phyloP scores from a whole-genome alignment of 2,329 filamentous ascomycete genomes.

The Beauveria rudraprayagi region DNA sequence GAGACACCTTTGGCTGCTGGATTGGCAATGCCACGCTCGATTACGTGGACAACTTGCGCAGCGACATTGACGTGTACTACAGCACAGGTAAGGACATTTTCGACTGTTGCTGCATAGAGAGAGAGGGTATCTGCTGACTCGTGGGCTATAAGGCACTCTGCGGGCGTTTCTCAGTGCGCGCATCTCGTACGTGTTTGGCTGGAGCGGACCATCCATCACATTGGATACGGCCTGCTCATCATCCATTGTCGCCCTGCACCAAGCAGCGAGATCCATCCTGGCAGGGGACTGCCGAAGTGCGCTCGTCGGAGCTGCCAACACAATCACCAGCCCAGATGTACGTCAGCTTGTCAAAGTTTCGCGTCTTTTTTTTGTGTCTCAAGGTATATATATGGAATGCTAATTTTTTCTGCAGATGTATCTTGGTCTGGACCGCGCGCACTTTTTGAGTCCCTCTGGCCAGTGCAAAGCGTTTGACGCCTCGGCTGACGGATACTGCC shows the following conservation, averaged over 20 bases:
- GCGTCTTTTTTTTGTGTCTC: too few relatives aligned
- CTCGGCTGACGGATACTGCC: constrained; percentile 38
- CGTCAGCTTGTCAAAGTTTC: background rate
- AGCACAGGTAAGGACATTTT: constrained; percentile 3
- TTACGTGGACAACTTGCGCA: constrained; percentile 18
- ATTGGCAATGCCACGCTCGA: constrained; percentile 18
- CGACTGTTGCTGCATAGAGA: constrained; percentile 1
- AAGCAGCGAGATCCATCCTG: constrained; percentile 22
- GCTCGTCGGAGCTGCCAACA: constrained; percentile 31
- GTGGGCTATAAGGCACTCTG: constrained; percentile 18
- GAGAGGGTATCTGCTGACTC: too few relatives aligned
- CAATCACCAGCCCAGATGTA: constrained; percentile 20
- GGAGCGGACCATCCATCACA: constrained; percentile 25
- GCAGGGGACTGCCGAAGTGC: constrained; percentile 24
- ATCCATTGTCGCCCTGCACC: constrained; percentile 26
- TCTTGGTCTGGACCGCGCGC: constrained; percentile 11
- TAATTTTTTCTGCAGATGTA: background rate
- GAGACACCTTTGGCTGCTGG: constrained; percentile 19
- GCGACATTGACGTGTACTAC: background rate
- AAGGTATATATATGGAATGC: too few relatives aligned
- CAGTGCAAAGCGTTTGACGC: constrained; percentile 20
- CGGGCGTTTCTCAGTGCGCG: constrained; percentile 25
- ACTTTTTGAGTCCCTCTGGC: constrained; percentile 20
- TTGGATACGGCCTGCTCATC: constrained; percentile 32
- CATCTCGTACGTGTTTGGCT: constrained; percentile 28